Evolutionary conservation across 805 yeast species (phyloP), one percentile per base, ranked within the genome.

Genomic region (Ogataea pilisensis): DNA sequence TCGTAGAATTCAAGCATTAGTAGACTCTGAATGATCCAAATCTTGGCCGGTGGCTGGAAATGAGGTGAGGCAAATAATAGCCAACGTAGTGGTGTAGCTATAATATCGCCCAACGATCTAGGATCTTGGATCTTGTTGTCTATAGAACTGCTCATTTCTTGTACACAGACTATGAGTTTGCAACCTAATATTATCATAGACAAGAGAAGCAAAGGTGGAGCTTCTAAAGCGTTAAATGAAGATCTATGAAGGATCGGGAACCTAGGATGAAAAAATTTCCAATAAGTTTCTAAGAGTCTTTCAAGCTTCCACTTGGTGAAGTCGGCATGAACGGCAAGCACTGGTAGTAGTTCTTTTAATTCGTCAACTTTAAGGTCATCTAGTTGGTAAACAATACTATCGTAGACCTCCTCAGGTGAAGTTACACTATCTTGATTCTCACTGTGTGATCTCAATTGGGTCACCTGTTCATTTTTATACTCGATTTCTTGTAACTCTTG

Each of bases 1-100:
- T 87, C 96, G 55, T 78, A 81, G 64, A 81, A 79, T 55, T 87
- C 95, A n/a, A 88, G 58, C 46, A 88, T 57, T 41, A 84, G 60
- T 46, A 87, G 68, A 50, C 86, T 70, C 59, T 88, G 96, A 35
- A 88, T 69, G 8, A 87, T 76, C 82, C 90, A 87, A 8, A 83
- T 65, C 46, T 72, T 72, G 0, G 88, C 82, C 0, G 95, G 95
- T 1, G 95, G 82, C 42, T 75, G 77, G 57, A 85, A 86, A 39
- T 79, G 85, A 7, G 78, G 78, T 35, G 82, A 76, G 29, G 83
- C 76, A 55, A 87, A 87, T 3, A 88, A 70, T 24, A 75, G 63
- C 74, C 81, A 83, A 39, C 96, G 18, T 16, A 38, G 14, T 27
- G 41, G 41, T 13, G 21, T 32, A 3, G 41, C 41, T 8, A 38